Percentiles rank a stretch among this genome's conserved stretches.
These are phyloP conservation scores for Vachellia collinsii DNA, from an alignment of 306 rosid species.

Conservation along the genomic window DNA sequence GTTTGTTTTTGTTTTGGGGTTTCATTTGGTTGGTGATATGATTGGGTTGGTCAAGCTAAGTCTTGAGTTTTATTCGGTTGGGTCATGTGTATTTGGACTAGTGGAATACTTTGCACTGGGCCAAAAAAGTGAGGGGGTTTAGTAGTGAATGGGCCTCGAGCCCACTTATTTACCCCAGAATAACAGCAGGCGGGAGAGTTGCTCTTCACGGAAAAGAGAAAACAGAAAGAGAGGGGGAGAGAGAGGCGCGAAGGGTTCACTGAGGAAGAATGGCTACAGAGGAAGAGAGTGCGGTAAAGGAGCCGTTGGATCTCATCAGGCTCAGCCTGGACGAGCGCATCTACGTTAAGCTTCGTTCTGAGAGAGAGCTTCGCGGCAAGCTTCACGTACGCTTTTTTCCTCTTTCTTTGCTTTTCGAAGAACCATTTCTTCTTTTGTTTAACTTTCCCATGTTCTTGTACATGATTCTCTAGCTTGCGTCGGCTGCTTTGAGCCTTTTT, in stretches of 20 bases:
- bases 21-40: not conserved
- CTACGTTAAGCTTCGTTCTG: slow-evolving; percentile 97
- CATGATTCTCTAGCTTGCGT: not conserved
- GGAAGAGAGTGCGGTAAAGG: slow-evolving; percentile 98
- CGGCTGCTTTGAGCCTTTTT: not conserved
- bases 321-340: slow-evolving; percentile 99
- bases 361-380: slow-evolving; percentile 97
- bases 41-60: not conserved
- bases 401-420: not conserved
- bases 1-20: not conserved
- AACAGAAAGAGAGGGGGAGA: not conserved
- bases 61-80: not conserved
- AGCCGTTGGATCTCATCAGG: slow-evolving; percentile 97
- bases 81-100: too few species aligned
- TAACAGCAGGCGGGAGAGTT: not conserved
- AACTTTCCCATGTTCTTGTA: not conserved
- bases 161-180: not conserved
- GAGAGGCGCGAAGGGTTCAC: not conserved
- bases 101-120: too few species aligned
- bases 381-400: slow-evolving; percentile 65
- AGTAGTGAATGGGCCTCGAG: not conserved
- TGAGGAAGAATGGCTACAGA: slow-evolving; percentile 65
- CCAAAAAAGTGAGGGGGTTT: too few species aligned
- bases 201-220: too few species aligned
- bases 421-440: not conserved